A percentile compares a stretch with the other conserved stretches of the same genome.
Evolutionary conservation across 2,329 filamentous ascomycete species (phyloP).

Genomic region (Cladorrhinum sp.): DNA sequence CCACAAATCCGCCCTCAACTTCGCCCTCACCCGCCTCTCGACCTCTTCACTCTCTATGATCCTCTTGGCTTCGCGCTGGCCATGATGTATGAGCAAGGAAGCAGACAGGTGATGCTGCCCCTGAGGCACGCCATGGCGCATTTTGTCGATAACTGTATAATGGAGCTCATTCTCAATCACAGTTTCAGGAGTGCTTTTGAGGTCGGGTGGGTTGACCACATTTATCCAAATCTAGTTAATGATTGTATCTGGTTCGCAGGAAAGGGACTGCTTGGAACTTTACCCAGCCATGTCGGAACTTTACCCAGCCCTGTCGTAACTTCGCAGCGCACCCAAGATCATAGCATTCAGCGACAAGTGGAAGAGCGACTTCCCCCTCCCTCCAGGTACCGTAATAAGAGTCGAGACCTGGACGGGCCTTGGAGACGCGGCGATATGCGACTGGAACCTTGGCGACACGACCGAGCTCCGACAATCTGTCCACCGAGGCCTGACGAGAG

Average conservation of each 20-base stretch:
- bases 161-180: conserved; percentile 24
- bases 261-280: not conserved
- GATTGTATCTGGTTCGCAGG: conserved; percentile 5
- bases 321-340: not conserved
- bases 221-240: conserved; percentile 2
- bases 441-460: not conserved
- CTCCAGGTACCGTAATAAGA: not conserved
- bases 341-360: not conserved
- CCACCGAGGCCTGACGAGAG: not conserved
- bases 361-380: not conserved
- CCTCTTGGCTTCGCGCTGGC: conserved; percentile 24
- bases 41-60: conserved; percentile 23
- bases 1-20: conserved; percentile 3
- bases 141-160: conserved; percentile 26
- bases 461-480: not conserved
- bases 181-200: conserved; percentile 23
- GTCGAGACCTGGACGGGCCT: not conserved
- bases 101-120: conserved; percentile 14
- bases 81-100: conserved; percentile 29
- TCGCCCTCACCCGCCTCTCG: not conserved
- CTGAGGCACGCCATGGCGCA: conserved; percentile 28
- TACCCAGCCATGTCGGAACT: not conserved
- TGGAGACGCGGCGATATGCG: not conserved
- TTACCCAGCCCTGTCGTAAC: not conserved
- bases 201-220: conserved; percentile 15